A percentile compares a stretch with the other conserved stretches of the same genome.
phyloP scores from a whole-genome alignment of 108 stramenopile genomes.

The Epithemia pelagica region DNA sequence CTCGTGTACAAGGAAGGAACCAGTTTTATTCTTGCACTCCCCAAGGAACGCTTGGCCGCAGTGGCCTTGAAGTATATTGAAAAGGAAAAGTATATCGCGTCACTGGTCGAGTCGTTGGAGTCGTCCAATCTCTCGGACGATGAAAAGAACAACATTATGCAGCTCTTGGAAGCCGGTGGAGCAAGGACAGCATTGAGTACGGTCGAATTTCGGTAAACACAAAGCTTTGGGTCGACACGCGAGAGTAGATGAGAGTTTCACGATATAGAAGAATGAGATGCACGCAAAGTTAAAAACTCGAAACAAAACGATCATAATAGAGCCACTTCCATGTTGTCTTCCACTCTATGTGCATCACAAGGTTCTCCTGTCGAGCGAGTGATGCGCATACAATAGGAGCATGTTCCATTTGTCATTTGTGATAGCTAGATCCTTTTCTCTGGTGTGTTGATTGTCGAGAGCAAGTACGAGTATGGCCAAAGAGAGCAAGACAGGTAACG shows the following conservation, averaged over 20 bases:
- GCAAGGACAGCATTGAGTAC: conserved; percentile 67
- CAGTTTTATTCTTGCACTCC: conserved; percentile 77
- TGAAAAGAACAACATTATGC: conserved; percentile 59
- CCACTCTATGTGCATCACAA: too few relatives aligned
- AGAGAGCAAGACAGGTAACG: too few relatives aligned
- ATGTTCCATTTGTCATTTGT: too few relatives aligned
- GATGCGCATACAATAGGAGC: too few relatives aligned
- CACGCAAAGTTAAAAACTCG: too few relatives aligned
- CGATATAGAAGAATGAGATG: too few relatives aligned
- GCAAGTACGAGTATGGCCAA: neutral
- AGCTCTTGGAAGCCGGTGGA: conserved; percentile 74
- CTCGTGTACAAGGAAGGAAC: conserved; percentile 97
- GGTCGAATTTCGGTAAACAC: too few relatives aligned
- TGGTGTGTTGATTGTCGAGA: neutral
- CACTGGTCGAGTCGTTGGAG: conserved; percentile 45
- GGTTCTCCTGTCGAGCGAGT: too few relatives aligned
- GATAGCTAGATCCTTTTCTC: conserved; percentile 79
- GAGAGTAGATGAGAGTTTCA: too few relatives aligned
- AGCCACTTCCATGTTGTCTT: too few relatives aligned
- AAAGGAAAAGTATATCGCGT: conserved; percentile 70
- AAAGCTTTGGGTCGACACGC: too few relatives aligned
- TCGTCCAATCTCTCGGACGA: conserved; percentile 50
- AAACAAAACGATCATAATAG: too few relatives aligned
- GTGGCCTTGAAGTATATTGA: conserved; percentile 72
- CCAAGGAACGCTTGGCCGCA: conserved; percentile 54